A percentile compares a stretch with the other conserved stretches of the same genome.
Evolutionary conservation across 148 eudicot genomes (phyloP).

Genomic region (Fallopia convolvulus): DNA sequence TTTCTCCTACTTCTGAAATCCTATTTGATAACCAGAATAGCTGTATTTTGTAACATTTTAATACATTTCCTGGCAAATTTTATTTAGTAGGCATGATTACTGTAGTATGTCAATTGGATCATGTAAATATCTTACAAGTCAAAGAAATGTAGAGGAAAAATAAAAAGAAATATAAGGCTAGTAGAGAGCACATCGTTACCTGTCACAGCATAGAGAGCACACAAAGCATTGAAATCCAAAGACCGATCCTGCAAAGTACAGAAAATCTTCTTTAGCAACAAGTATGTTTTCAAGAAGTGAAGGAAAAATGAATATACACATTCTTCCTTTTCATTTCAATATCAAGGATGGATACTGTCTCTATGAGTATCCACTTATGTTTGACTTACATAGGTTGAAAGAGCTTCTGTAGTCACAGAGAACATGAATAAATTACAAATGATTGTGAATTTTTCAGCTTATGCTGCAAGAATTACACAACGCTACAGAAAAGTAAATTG

Average conservation of each 20-base stretch:
- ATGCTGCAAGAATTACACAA: not conserved
- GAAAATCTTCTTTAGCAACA: constrained; percentile 18
- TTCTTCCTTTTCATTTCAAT: not conserved
- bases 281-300: not conserved
- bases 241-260: constrained; percentile 72
- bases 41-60: not conserved
- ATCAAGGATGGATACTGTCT: not conserved
- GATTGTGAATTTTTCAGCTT: not conserved
- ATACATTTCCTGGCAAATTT: not conserved
- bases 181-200: constrained; percentile 35
- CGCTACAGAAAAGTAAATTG: not conserved
- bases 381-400: not conserved
- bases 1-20: not conserved
- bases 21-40: not conserved
- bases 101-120: too few relatives aligned
- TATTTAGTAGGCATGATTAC: not conserved
- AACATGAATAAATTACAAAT: not conserved
- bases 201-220: constrained; percentile 90
- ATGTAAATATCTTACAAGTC: too few relatives aligned
- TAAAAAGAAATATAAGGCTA: not conserved
- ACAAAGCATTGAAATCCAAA: constrained; percentile 76
- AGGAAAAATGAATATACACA: not conserved
- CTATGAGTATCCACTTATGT: not conserved
- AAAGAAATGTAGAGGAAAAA: not conserved
- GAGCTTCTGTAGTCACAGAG: not conserved